These are phyloP conservation scores for Pseudopyricularia javanii DNA, from an alignment of 2,329 filamentous ascomycete species.

Conservation along the genomic window DNA sequence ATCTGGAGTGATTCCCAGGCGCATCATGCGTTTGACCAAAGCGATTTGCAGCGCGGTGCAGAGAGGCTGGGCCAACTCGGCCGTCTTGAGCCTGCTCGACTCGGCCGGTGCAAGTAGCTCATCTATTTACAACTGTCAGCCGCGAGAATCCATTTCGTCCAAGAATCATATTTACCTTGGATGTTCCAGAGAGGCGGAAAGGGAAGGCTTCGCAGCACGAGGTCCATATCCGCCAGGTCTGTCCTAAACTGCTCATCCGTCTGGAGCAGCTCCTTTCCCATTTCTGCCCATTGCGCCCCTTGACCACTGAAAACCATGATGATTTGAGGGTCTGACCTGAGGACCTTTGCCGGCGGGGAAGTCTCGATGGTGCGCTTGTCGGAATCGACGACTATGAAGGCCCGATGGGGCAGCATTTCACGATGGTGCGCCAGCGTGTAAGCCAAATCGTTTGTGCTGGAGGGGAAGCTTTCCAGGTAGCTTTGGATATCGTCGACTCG, in stretches of 20 bases:
- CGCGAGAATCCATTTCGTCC: not conserved
- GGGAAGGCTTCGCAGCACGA: too few species aligned
- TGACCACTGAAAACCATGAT: slow-evolving; percentile 17
- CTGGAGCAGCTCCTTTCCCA: slow-evolving; percentile 15
- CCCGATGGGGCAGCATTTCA: not conserved
- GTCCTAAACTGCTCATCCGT: too few species aligned
- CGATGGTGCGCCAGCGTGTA: not conserved
- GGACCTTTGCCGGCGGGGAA: not conserved
- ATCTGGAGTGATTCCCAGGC: slow-evolving; percentile 11
- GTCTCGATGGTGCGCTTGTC: not conserved
- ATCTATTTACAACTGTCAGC: too few species aligned
- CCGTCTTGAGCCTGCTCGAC: slow-evolving; percentile 5
- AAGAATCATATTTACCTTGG: too few species aligned
- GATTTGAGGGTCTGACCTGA: slow-evolving; percentile 9
- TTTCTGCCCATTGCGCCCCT: slow-evolving; percentile 16
- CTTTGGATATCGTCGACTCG: not conserved
- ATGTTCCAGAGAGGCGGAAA: too few species aligned
- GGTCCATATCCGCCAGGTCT: too few species aligned
- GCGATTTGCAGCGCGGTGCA: slow-evolving; percentile 26
- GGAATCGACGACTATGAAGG: not conserved
- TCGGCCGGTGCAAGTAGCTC: not conserved
- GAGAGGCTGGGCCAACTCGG: slow-evolving; percentile 16
- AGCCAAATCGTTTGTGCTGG: not conserved
- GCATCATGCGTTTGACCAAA: slow-evolving; percentile 23
- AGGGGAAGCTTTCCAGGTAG: not conserved